phyloP scores from a whole-genome alignment of 2,329 filamentous ascomycete species.

The Eutypella sp. region DNA sequence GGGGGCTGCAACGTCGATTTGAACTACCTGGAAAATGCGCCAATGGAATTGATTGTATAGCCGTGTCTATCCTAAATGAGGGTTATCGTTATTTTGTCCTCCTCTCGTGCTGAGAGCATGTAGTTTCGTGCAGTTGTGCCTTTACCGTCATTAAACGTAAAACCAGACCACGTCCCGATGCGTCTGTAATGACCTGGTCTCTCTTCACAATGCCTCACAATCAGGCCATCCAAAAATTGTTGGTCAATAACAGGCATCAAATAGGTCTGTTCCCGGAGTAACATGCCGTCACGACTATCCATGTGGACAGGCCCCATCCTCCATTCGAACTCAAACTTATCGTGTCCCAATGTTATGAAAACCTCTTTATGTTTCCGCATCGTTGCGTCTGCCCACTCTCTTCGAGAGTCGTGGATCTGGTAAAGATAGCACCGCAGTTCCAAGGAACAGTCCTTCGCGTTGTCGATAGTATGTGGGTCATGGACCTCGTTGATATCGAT shows the following conservation, averaged over 20 bases:
- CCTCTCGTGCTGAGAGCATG: neutral
- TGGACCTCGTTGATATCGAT: conserved; percentile 4
- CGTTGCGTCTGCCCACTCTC: neutral
- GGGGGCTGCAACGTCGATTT: too few relatives aligned
- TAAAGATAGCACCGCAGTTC: conserved; percentile 1
- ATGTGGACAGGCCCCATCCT: neutral
- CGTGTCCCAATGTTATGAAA: too few relatives aligned
- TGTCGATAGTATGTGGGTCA: conserved; percentile 1
- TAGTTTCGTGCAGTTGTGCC: neutral
- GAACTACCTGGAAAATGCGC: too few relatives aligned
- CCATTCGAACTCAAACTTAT: too few relatives aligned
- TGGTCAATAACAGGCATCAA: neutral
- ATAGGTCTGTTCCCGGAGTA: neutral
- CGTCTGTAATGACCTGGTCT: neutral
- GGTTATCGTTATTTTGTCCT: neutral
- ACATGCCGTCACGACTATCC: neutral
- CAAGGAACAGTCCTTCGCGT: neutral
- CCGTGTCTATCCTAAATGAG: neutral
- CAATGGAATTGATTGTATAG: too few relatives aligned
- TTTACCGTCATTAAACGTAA: too few relatives aligned
- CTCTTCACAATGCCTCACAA: neutral
- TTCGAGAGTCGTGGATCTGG: neutral
- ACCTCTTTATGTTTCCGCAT: too few relatives aligned
- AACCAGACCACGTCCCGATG: neutral
- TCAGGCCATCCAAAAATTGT: neutral